Percentiles rank a stretch among this genome's conserved stretches.
phyloP scores from a whole-genome alignment of 805 yeast species.

The Ogataea thermomethanolica region DNA sequence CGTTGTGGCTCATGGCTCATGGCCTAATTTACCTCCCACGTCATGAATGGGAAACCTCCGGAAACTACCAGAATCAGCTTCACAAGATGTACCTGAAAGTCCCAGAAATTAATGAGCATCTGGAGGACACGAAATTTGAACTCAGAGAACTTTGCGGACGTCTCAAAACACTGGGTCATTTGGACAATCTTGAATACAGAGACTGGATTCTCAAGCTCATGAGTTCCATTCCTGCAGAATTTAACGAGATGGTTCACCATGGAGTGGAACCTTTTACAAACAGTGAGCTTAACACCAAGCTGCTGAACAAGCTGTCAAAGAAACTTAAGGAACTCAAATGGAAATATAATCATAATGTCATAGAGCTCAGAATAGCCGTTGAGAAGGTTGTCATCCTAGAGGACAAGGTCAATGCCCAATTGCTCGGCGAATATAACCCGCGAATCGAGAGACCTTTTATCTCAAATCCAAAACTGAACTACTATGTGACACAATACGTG shows the following conservation, averaged over 20 bases:
- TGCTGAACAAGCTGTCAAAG: conserved; percentile 49
- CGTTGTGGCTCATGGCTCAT: conserved; percentile 83
- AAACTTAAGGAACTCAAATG: conserved; percentile 50
- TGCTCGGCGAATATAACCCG: conserved; percentile 30
- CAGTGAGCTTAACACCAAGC: conserved; percentile 37
- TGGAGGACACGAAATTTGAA: conserved; percentile 59
- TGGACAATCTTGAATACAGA: conserved; percentile 45
- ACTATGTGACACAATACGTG: conserved; percentile 38
- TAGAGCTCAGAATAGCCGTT: conserved; percentile 53
- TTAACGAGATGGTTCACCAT: conserved; percentile 22
- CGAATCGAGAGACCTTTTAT: conserved; percentile 22
- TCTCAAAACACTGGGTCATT: conserved; percentile 48
- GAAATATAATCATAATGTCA: conserved; percentile 49
- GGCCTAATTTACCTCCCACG: conserved; percentile 71
- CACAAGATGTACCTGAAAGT: conserved; percentile 46
- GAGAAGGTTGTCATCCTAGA: conserved; percentile 49
- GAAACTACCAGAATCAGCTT: conserved; percentile 29
- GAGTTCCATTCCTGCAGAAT: conserved; percentile 41
- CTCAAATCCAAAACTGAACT: conserved; percentile 41
- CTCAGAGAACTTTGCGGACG: conserved; percentile 62
- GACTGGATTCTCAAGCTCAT: conserved; percentile 64
- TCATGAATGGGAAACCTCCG: conserved; percentile 22
- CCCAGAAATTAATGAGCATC: conserved; percentile 53
- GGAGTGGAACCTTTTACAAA: conserved; percentile 25
- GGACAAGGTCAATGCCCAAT: conserved; percentile 49